A percentile compares a stretch with the other conserved stretches of the same genome.
These are phyloP conservation scores for Sedum album DNA, from an alignment of 164 flowering plant species.

Conservation along the genomic window DNA sequence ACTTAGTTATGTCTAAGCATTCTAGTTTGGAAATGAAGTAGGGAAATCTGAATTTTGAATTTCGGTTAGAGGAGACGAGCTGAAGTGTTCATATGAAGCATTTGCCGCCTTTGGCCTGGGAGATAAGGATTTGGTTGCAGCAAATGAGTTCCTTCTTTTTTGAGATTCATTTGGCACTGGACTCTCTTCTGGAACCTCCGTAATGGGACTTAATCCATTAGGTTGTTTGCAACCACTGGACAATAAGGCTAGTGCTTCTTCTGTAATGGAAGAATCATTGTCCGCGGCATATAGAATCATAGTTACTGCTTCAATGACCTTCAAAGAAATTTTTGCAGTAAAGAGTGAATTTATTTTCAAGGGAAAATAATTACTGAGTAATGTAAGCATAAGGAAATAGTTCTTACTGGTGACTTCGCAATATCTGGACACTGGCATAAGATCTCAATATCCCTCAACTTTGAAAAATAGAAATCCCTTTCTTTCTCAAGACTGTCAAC, in stretches of 20 bases:
- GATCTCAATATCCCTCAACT: conserved; percentile 89
- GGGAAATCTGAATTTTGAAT: background rate
- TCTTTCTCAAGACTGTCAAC: conserved; percentile 94
- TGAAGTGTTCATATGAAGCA: conserved; percentile 64
- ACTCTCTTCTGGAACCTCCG: conserved; percentile 41
- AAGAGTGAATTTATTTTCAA: background rate
- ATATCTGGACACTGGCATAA: conserved; percentile 78
- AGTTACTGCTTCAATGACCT: conserved; percentile 73
- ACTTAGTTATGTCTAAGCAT: background rate
- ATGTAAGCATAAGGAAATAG: background rate
- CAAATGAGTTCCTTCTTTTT: conserved; percentile 55
- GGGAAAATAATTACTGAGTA: background rate
- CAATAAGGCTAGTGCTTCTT: conserved; percentile 73
- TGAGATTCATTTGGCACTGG: conserved; percentile 27
- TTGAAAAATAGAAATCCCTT: conserved; percentile 92
- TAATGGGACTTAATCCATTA: conserved; percentile 39
- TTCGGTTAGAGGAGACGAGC: conserved; percentile 60
- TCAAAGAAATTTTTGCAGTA: conserved; percentile 7
- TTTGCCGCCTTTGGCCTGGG: conserved; percentile 73
- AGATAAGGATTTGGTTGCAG: conserved; percentile 43
- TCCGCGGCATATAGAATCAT: conserved; percentile 78
- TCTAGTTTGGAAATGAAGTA: background rate
- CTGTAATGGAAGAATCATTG: conserved; percentile 58
- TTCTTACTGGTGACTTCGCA: conserved; percentile 49
- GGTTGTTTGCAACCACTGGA: conserved; percentile 27